Percentiles rank a stretch among this genome's conserved stretches.
These are phyloP conservation scores for Lactarius hengduanensis DNA, from an alignment of 768 basidiomycete species.

Conservation along the genomic window DNA sequence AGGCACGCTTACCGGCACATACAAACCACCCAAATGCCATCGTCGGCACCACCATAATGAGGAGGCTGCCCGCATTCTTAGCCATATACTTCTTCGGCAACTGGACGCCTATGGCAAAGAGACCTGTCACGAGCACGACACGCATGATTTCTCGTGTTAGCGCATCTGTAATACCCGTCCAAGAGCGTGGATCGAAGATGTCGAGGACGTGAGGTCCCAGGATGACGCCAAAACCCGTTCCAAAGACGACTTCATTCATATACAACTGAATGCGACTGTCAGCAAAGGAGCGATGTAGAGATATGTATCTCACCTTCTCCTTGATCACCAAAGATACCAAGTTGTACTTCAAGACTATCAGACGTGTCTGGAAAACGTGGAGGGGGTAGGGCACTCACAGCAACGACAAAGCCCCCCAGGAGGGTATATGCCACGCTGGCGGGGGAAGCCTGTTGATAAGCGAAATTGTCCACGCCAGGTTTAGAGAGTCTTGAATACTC, in stretches of 20 bases:
- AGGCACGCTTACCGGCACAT: slow-evolving; percentile 51
- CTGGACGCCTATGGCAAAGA: slow-evolving; percentile 95
- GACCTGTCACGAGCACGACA: slow-evolving; percentile 83
- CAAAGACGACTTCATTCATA: slow-evolving; percentile 92
- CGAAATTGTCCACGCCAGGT: slow-evolving; percentile 32
- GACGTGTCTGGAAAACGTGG: neutral
- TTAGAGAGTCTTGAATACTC: neutral
- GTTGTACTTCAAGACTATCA: slow-evolving; percentile 57
- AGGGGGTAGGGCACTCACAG: slow-evolving; percentile 35
- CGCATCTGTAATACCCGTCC: slow-evolving; percentile 52
- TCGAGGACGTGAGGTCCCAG: slow-evolving; percentile 73
- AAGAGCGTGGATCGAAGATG: slow-evolving; percentile 74
- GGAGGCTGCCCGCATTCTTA: slow-evolving; percentile 68
- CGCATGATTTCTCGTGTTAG: slow-evolving; percentile 89
- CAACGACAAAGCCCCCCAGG: slow-evolving; percentile 55
- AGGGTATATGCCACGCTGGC: slow-evolving; percentile 61
- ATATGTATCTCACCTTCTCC: slow-evolving; percentile 56
- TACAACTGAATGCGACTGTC: slow-evolving; percentile 52
- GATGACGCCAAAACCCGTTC: slow-evolving; percentile 64
- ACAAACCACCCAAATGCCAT: slow-evolving; percentile 86
- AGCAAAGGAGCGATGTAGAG: neutral
- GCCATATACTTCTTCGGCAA: slow-evolving; percentile 83
- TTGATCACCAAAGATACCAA: slow-evolving; percentile 82
- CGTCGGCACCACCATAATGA: slow-evolving; percentile 75
- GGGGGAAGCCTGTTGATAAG: slow-evolving; percentile 46